Evolutionary conservation across 305 asterid species (phyloP).

Genomic region (Petunia hybrid): DNA sequence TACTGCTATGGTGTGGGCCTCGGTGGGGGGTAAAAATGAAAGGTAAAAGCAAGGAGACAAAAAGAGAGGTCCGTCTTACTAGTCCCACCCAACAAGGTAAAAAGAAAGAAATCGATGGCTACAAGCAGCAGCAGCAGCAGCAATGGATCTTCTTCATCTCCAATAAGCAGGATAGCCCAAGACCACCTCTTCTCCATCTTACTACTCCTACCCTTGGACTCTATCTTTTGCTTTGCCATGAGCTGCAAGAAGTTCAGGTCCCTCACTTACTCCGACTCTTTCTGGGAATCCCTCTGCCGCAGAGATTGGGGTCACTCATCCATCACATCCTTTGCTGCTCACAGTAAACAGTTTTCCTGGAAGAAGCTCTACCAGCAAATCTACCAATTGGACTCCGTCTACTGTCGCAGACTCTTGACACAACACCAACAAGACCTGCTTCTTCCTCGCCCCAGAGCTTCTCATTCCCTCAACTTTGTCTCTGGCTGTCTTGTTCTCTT

Average conservation of each 20-base stretch:
- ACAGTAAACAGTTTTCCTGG: constrained; percentile 51
- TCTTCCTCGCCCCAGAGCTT: constrained; percentile 82
- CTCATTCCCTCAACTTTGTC: constrained; percentile 83
- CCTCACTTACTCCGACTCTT: constrained; percentile 66
- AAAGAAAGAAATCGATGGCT: constrained; percentile 32
- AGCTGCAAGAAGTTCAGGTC: constrained; percentile 70
- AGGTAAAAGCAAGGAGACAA: not conserved
- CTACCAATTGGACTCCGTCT: constrained; percentile 62
- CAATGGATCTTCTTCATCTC: constrained; percentile 44
- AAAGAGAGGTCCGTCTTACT: no score
- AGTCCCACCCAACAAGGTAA: not conserved
- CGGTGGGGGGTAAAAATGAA: not conserved
- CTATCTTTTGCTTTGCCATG: constrained; percentile 68
- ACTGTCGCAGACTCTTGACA: constrained; percentile 55
- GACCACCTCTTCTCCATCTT: constrained; percentile 83
- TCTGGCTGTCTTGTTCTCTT: constrained; percentile 80
- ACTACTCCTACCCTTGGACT: constrained; percentile 73
- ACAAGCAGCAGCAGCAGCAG: constrained; percentile 44
- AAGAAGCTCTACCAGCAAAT: constrained; percentile 74
- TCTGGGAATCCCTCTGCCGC: constrained; percentile 87
- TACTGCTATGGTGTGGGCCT: no score
- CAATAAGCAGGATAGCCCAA: constrained; percentile 57
- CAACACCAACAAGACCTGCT: constrained; percentile 39
- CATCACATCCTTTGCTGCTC: constrained; percentile 40
- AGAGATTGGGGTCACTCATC: constrained; percentile 78